phyloP scores from a whole-genome alignment of 2,329 filamentous ascomycete species.

The Penicillium sp. region DNA sequence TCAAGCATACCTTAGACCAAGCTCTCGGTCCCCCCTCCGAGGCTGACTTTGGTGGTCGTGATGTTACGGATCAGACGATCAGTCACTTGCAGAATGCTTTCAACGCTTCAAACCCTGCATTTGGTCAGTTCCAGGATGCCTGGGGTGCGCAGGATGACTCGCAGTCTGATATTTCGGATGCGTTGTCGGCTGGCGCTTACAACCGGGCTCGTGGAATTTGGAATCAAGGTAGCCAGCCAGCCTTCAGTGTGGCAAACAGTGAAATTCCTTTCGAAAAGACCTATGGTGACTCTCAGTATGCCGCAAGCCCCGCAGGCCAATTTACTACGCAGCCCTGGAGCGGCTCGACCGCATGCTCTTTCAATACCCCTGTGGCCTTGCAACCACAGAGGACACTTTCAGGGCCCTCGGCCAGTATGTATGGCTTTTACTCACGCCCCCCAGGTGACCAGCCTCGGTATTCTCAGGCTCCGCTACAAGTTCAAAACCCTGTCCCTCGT shows the following conservation, averaged over 20 bases:
- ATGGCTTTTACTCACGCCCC: conserved; percentile 34
- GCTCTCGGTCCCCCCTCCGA: conserved; percentile 59
- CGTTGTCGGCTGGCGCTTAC: conserved; percentile 46
- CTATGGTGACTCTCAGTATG: conserved; percentile 29
- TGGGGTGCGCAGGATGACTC: conserved; percentile 52
- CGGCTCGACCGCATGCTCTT: conserved; percentile 22
- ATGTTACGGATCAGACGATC: conserved; percentile 57
- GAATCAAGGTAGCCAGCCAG: conserved; percentile 29
- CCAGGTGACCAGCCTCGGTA: conserved; percentile 37
- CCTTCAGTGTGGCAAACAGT: conserved; percentile 32
- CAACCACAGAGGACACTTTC: conserved; percentile 41
- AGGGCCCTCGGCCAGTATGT: conserved; percentile 33
- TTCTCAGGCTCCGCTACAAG: conserved; percentile 24
- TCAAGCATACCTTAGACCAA: conserved; percentile 65
- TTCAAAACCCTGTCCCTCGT: conserved; percentile 27
- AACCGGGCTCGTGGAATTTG: conserved; percentile 43
- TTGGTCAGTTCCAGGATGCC: conserved; percentile 45
- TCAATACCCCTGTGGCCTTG: conserved; percentile 26
- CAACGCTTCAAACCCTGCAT: conserved; percentile 53
- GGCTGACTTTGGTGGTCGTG: conserved; percentile 53
- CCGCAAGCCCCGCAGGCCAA: conserved; percentile 26
- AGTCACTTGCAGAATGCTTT: conserved; percentile 57
- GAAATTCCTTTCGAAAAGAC: conserved; percentile 31
- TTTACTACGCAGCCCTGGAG: conserved; percentile 39
- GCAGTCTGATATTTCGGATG: conserved; percentile 50